Percentiles rank a stretch among this genome's conserved stretches.
Evolutionary conservation across 2,329 filamentous ascomycete species (phyloP).

Genomic region (Cyanodermella asteris): DNA sequence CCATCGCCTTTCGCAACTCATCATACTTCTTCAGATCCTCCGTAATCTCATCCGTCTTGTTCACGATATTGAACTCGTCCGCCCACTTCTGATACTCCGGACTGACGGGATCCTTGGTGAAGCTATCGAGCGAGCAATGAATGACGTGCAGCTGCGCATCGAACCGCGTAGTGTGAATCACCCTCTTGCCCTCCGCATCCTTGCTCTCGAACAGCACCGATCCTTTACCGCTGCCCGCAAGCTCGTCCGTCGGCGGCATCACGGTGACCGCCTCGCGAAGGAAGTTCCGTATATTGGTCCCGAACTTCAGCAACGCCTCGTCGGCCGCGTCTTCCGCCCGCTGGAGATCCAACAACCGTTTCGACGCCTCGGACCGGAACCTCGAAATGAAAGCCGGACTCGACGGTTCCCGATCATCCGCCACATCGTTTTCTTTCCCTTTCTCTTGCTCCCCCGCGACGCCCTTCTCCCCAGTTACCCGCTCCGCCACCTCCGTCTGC

Average conservation of each 20-base stretch:
- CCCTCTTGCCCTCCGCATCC: conserved; percentile 68
- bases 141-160: conserved; percentile 93
- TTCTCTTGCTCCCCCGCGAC: conserved; percentile 7
- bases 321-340: conserved; percentile 88
- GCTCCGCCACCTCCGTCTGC: conserved; percentile 21
- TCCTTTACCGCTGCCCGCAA: conserved; percentile 26
- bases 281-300: conserved; percentile 73
- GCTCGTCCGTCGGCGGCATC: conserved; percentile 41
- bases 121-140: conserved; percentile 63
- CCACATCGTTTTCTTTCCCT: conserved; percentile 7
- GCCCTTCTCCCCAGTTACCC: conserved; percentile 10
- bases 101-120: conserved; percentile 58
- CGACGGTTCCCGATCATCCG: no score
- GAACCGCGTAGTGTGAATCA: conserved; percentile 84
- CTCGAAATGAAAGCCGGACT: conserved; percentile 39
- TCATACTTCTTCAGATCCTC: conserved; percentile 66
- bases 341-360: conserved; percentile 72
- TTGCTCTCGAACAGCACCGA: conserved; percentile 90
- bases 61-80: conserved; percentile 54
- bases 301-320: conserved; percentile 80
- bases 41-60: conserved; percentile 66
- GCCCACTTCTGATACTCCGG: conserved; percentile 56
- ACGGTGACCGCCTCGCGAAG: conserved; percentile 78
- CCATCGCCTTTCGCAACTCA: conserved; percentile 75
- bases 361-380: conserved; percentile 55